Evolutionary conservation across 2,329 filamentous ascomycete genomes (phyloP).

Genomic region (Anthostomella pinea): DNA sequence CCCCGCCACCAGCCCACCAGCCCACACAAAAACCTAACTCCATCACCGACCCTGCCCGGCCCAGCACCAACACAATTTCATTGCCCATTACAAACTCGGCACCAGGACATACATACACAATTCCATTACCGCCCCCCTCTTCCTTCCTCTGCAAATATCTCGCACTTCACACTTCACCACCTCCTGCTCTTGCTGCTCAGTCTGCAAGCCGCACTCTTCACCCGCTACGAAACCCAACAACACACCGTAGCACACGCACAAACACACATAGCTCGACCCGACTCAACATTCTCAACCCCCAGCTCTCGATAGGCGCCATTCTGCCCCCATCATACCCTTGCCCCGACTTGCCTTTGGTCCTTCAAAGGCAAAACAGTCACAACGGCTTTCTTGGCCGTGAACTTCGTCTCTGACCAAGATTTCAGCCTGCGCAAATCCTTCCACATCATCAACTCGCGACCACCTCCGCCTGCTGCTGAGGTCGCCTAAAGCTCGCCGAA

Average conservation of each 20-base stretch:
- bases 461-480: constrained; percentile 54
- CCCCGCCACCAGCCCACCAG: constrained; percentile 9
- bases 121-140: constrained; percentile 1
- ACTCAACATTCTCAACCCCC: neutral
- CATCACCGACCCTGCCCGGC: constrained; percentile 2
- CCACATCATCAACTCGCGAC: constrained; percentile 65
- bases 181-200: neutral
- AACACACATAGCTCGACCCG: neutral
- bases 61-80: neutral
- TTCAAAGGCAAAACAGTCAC: constrained; percentile 59
- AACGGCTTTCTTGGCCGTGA: constrained; percentile 63
- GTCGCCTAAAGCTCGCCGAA: constrained; percentile 45
- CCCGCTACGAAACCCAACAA: neutral
- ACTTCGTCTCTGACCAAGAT: constrained; percentile 65
- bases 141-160: constrained; percentile 3
- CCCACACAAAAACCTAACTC: constrained; percentile 15
- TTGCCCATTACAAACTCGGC: too few species aligned
- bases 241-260: neutral
- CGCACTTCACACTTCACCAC: constrained; percentile 2
- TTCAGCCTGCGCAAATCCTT: constrained; percentile 63
- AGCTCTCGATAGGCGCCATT: neutral
- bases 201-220: neutral
- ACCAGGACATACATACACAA: too few species aligned
- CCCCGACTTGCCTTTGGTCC: constrained; percentile 60
- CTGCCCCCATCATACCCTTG: neutral